Evolutionary conservation across 1,139 yeast genomes (phyloP).

Genomic region (Hemisphaericaspora xylofermentans): DNA sequence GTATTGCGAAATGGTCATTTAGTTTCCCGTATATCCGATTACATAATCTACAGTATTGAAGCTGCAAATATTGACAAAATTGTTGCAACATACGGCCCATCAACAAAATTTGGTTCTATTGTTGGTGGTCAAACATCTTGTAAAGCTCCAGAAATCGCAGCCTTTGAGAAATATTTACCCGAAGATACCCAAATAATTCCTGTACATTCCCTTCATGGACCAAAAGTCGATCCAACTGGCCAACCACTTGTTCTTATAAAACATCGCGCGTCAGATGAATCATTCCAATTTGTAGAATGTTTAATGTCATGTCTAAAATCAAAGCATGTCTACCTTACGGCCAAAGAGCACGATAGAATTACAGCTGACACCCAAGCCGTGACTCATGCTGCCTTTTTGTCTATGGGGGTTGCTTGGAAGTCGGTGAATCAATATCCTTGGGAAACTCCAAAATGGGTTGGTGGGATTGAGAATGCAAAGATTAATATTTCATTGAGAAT

Average conservation of each 20-base stretch:
- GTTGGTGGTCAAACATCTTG: constrained; percentile 99
- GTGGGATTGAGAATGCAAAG: constrained; percentile 95
- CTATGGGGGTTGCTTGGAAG: constrained; percentile 98
- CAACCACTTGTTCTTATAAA: constrained; percentile 88
- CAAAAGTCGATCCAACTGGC: constrained; percentile 81
- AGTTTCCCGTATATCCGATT: constrained; percentile 80
- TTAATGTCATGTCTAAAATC: constrained; percentile 74
- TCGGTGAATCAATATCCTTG: constrained; percentile 84
- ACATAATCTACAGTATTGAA: constrained; percentile 84
- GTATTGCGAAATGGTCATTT: constrained; percentile 73
- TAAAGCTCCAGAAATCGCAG: constrained; percentile 84
- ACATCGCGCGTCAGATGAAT: constrained; percentile 63
- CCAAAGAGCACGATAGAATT: constrained; percentile 84
- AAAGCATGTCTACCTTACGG: constrained; percentile 73
- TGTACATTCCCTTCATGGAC: constrained; percentile 93
- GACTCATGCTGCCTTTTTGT: constrained; percentile 93
- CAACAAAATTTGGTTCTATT: constrained; percentile 82
- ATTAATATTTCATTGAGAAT: constrained; percentile 89
- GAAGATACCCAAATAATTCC: constrained; percentile 78
- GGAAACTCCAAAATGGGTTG: constrained; percentile 84
- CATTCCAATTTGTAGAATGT: constrained; percentile 58
- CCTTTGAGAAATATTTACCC: constrained; percentile 77
- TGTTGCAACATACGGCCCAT: constrained; percentile 75
- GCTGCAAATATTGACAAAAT: constrained; percentile 77
- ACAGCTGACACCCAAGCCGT: constrained; percentile 99